These are phyloP conservation scores for Solanum bukasovii DNA, from an alignment of 257 asterid genomes.

Conservation along the genomic window DNA sequence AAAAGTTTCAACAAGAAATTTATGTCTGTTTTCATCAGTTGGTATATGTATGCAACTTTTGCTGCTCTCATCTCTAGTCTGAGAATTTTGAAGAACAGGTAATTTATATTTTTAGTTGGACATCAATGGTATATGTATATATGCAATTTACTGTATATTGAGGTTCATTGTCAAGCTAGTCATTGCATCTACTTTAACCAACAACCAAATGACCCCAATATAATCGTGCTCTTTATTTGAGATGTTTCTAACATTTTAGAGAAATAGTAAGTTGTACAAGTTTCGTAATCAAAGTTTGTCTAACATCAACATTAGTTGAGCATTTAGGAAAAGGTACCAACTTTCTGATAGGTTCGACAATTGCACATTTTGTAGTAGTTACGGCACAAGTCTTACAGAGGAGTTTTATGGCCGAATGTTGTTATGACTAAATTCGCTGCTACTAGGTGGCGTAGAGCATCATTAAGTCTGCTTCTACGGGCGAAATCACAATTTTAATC, in stretches of 20 bases:
- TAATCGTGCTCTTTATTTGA: neutral
- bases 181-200: neutral
- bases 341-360: neutral
- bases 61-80: neutral
- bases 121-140: neutral
- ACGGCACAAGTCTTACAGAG: neutral
- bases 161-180: neutral
- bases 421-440: neutral
- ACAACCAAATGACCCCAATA: neutral
- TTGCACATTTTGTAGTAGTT: neutral
- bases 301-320: neutral
- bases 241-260: neutral
- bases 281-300: neutral
- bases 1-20: neutral
- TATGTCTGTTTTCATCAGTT: neutral
- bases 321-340: neutral
- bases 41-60: neutral
- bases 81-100: neutral
- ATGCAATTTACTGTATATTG: neutral
- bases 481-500: too few species aligned
- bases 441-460: neutral
- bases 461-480: neutral
- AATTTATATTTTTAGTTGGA: neutral
- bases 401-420: neutral
- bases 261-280: neutral